Evolutionary conservation across 495 filamentous ascomycete genomes (phyloP).

Genomic region (Penicillium subrubescens): DNA sequence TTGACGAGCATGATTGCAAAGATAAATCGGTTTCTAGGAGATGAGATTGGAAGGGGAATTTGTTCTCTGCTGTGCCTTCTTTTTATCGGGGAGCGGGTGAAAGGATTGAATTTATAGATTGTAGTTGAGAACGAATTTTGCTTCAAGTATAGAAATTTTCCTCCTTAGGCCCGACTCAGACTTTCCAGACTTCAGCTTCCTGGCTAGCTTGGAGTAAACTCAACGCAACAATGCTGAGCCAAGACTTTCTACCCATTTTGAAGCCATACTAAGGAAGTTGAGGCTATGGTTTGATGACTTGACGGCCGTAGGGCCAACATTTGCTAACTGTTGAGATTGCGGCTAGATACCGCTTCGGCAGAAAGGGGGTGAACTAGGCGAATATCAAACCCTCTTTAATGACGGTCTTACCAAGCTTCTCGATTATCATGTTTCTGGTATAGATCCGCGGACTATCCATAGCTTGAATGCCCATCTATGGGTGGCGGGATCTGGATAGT

Average conservation of each 20-base stretch:
- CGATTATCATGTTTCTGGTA: background rate
- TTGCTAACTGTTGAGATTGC: background rate
- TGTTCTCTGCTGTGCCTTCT: background rate
- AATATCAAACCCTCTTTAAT: no score
- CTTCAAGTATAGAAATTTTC: background rate
- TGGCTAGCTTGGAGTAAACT: background rate
- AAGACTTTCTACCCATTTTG: background rate
- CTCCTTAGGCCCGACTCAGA: background rate
- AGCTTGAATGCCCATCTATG: background rate
- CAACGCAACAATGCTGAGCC: background rate
- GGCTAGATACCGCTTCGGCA: no score
- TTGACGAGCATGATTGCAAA: background rate
- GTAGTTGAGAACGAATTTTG: background rate
- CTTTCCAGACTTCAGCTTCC: background rate
- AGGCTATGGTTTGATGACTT: background rate
- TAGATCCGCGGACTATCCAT: background rate
- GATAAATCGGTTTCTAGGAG: background rate
- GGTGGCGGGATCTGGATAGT: background rate
- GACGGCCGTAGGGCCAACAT: background rate
- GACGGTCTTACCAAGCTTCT: background rate
- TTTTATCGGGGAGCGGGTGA: background rate
- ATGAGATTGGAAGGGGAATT: background rate
- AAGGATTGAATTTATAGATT: background rate
- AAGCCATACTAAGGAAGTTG: background rate
- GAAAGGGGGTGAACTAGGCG: no score